Conservation (phyloP, 2,329 filamentous ascomycete genomes). For the Beauveria rudraprayagi region DNA sequence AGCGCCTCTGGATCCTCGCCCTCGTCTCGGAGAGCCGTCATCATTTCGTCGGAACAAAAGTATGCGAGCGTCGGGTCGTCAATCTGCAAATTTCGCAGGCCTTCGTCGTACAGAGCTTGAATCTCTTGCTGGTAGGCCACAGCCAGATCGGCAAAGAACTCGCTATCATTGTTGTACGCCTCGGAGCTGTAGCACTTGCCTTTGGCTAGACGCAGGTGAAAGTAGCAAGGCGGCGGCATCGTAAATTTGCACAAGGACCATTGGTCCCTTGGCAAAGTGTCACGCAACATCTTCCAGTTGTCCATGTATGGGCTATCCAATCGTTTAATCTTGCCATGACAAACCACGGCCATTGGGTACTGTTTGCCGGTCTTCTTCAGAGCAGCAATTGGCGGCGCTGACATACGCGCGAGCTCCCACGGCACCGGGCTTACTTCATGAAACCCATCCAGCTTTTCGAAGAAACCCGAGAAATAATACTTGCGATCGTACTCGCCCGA, state of each 20-base stretch:
- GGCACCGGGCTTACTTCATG: conserved; percentile 30
- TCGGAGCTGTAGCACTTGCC: conserved; percentile 45
- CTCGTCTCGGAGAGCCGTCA: conserved; percentile 46
- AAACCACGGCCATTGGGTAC: conserved; percentile 32
- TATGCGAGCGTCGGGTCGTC: conserved; percentile 57
- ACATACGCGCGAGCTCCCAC: conserved; percentile 29
- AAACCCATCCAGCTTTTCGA: conserved; percentile 37
- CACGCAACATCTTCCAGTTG: conserved; percentile 32
- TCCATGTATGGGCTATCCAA: conserved; percentile 33
- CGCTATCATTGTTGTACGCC: conserved; percentile 43
- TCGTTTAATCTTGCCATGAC: conserved; percentile 35
- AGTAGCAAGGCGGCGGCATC: conserved; percentile 59
- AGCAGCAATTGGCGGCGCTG: conserved; percentile 31
- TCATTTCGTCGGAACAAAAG: conserved; percentile 63
- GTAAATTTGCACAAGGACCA: conserved; percentile 61
- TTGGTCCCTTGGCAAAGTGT: conserved; percentile 45
- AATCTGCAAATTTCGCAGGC: conserved; percentile 49
- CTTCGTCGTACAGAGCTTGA: conserved; percentile 44
- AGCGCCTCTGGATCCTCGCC: conserved; percentile 56
- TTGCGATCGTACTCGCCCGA: conserved; percentile 59
- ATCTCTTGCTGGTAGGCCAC: conserved; percentile 48
- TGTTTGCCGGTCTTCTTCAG: conserved; percentile 30
- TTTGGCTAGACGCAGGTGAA: conserved; percentile 46
- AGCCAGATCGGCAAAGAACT: conserved; percentile 50
- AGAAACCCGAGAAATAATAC: conserved; percentile 42